A percentile compares a stretch with the other conserved stretches of the same genome.
Evolutionary conservation across 176 grass and related monocot species (phyloP).

Genomic region (Luzula sylvatica): DNA sequence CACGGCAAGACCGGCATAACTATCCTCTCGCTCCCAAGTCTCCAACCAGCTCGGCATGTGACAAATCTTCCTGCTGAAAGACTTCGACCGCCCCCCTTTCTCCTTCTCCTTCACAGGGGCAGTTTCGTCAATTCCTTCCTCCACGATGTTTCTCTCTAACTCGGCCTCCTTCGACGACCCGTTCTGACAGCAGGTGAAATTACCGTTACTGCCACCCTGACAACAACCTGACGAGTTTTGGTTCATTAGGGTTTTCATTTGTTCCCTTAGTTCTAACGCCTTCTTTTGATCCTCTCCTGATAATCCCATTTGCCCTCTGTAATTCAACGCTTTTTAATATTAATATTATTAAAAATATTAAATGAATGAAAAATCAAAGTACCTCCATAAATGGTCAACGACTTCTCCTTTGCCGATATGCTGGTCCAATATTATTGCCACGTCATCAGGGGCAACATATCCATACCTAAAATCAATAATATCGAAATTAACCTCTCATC

Average conservation of each 20-base stretch:
- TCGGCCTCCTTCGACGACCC: constrained; percentile 31
- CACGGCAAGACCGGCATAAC: constrained; percentile 69
- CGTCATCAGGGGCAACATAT: constrained; percentile 93
- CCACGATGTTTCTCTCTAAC: constrained; percentile 28
- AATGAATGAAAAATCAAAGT: constrained; percentile 8
- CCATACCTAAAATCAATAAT: constrained; percentile 72
- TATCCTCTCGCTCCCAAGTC: constrained; percentile 77
- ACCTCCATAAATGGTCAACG: constrained; percentile 85
- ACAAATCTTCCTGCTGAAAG: constrained; percentile 41
- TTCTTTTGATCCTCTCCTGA: constrained; percentile 83
- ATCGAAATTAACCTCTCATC: constrained; percentile 14
- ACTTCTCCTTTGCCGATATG: constrained; percentile 75
- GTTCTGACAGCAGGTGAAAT: constrained; percentile 58
- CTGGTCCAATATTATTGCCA: constrained; percentile 54
- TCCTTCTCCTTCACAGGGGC: constrained; percentile 26
- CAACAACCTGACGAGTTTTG: constrained; percentile 48
- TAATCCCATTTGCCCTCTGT: constrained; percentile 87
- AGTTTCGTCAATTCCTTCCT: constrained; percentile 30
- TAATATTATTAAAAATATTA: constrained; percentile 9
- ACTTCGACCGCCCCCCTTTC: constrained; percentile 10
- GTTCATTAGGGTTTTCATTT: constrained; percentile 25
- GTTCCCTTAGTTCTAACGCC: constrained; percentile 37
- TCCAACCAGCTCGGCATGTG: constrained; percentile 72
- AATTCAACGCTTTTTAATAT: background rate
- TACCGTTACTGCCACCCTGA: constrained; percentile 33